Percentiles rank a stretch among this genome's conserved stretches.
Conservation (phyloP, 805 yeast species). For the Ogataea haglerorum region DNA sequence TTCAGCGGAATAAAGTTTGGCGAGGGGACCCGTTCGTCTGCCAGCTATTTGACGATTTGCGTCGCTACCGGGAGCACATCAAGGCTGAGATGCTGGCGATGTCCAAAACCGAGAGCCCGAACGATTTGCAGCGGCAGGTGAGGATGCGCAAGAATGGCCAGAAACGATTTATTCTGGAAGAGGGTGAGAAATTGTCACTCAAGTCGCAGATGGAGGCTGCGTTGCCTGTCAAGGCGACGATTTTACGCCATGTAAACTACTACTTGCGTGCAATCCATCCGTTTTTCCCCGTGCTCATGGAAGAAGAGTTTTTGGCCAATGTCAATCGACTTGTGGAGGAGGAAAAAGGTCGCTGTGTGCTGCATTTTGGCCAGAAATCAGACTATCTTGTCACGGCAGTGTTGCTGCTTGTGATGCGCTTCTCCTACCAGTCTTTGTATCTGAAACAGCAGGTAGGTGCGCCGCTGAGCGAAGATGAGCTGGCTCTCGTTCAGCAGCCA, state of each 20-base stretch:
- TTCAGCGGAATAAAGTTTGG: constrained; percentile 16
- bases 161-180: not conserved
- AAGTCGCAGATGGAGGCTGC: constrained; percentile 11
- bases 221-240: constrained; percentile 31
- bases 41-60: constrained; percentile 11
- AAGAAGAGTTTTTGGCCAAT: constrained; percentile 32
- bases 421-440: constrained; percentile 25
- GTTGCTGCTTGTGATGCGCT: constrained; percentile 27
- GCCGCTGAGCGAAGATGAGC: constrained; percentile 19
- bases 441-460: constrained; percentile 17
- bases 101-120: not conserved
- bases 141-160: constrained; percentile 4
- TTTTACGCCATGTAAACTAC: constrained; percentile 37
- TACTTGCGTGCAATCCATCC: constrained; percentile 43
- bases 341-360: constrained; percentile 1
- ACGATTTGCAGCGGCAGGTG: constrained; percentile 7
- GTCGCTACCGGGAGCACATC: not conserved
- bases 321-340: constrained; percentile 33
- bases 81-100: not conserved
- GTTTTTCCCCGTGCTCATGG: constrained; percentile 46
- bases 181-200: constrained; percentile 5
- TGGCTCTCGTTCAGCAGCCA: constrained; percentile 34
- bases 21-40: constrained; percentile 18
- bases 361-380: constrained; percentile 15
- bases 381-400: constrained; percentile 26